A percentile compares a stretch with the other conserved stretches of the same genome.
Conservation (phyloP, 148 eudicot genomes). For the Hydrangea macrophylla region DNA sequence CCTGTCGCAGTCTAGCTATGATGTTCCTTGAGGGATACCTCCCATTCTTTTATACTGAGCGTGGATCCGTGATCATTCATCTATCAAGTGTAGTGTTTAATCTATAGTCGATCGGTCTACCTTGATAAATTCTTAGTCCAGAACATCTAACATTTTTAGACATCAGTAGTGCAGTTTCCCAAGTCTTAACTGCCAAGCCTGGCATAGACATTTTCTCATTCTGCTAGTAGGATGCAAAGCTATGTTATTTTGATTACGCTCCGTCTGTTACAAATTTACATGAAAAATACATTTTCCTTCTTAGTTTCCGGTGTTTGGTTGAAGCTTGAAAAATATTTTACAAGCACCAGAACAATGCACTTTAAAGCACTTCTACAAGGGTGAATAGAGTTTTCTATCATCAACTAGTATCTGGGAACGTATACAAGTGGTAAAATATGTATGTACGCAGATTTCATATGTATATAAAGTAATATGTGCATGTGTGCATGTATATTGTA, state of each 20-base stretch:
- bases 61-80: background rate
- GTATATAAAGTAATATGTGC: too few species aligned
- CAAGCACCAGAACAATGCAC: too few species aligned
- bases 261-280: too few species aligned
- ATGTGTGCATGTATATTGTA: too few species aligned
- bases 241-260: too few species aligned
- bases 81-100: background rate
- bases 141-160: background rate
- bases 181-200: background rate
- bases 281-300: background rate
- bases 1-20: background rate
- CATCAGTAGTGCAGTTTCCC: background rate
- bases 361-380: too few species aligned
- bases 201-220: background rate
- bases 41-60: background rate
- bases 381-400: too few species aligned
- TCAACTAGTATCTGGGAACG: too few species aligned
- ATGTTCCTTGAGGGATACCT: background rate
- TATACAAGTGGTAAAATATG: too few species aligned
- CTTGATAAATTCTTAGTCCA: background rate
- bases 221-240: background rate
- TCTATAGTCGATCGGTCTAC: background rate
- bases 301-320: too few species aligned
- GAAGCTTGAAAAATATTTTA: too few species aligned
- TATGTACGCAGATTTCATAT: too few species aligned